Conservation (phyloP, 768 basidiomycete species). For the Thelephora ganbajun region DNA sequence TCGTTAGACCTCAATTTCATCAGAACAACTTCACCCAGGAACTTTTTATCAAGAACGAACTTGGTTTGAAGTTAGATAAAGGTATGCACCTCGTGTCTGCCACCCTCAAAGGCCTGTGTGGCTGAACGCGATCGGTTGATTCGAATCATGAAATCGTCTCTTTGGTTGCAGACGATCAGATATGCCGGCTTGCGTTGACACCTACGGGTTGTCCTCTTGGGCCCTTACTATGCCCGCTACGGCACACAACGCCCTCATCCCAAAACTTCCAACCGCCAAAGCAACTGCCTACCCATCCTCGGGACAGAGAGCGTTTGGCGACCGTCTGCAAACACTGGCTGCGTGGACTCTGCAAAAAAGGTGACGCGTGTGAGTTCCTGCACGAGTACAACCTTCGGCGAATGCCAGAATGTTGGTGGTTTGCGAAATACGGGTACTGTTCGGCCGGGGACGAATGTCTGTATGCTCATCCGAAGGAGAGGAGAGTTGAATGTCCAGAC, state of each 20-base stretch:
- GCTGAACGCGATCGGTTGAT: background rate
- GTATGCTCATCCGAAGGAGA: conserved; percentile 89
- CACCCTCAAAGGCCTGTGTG: background rate
- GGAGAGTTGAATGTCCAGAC: conserved; percentile 86
- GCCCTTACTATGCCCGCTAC: conserved; percentile 80
- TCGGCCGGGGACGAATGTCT: conserved; percentile 94
- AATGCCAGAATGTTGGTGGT: conserved; percentile 99
- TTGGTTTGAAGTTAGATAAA: conserved; percentile 84
- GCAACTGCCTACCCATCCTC: conserved; percentile 67
- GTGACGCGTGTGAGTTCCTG: conserved; percentile 93
- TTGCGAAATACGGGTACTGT: conserved; percentile 94
- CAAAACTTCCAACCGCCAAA: conserved; percentile 86
- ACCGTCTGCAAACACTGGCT: conserved; percentile 99
- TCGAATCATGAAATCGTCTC: no score
- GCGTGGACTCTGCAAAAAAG: conserved; percentile 95
- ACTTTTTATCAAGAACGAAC: conserved; percentile 63
- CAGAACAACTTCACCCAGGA: conserved; percentile 85
- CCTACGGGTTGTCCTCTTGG: conserved; percentile 82
- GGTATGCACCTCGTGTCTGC: conserved; percentile 29
- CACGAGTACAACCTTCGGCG: conserved; percentile 97
- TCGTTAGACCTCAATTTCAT: conserved; percentile 84
- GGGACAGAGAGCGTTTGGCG: conserved; percentile 68
- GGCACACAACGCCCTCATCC: conserved; percentile 81
- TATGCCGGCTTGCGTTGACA: conserved; percentile 75
- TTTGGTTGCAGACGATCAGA: conserved; percentile 64